Evolutionary conservation across 192 early-diverging fungal genomes (phyloP).

Genomic region (Pilobolus umbonatus): DNA sequence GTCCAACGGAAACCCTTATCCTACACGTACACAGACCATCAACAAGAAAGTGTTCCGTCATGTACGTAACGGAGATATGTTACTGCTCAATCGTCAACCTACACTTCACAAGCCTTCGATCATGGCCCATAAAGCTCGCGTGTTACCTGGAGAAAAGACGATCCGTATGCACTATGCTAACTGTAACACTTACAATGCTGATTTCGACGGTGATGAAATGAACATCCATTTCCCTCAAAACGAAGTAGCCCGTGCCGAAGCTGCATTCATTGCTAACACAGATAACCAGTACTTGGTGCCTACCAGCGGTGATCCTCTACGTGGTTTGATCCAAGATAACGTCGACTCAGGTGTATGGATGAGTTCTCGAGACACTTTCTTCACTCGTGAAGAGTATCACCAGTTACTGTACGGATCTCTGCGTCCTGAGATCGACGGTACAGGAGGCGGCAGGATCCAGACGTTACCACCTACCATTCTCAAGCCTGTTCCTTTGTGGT

Average conservation of each 20-base stretch:
- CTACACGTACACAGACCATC: constrained; percentile 57
- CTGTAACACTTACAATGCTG: constrained; percentile 90
- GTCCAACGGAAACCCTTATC: constrained; percentile 44
- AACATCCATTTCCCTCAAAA: constrained; percentile 99
- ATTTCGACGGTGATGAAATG: constrained; percentile 99
- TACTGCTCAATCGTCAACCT: constrained; percentile 97
- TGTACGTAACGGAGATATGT: constrained; percentile 93
- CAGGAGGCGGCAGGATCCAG: constrained; percentile 71
- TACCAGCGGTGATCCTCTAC: constrained; percentile 92
- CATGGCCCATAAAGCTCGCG: constrained; percentile 94
- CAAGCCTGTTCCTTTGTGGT: constrained; percentile 96
- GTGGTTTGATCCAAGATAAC: constrained; percentile 98
- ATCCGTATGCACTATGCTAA: constrained; percentile 99
- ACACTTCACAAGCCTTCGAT: constrained; percentile 99
- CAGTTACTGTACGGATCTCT: constrained; percentile 90
- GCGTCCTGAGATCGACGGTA: constrained; percentile 69
- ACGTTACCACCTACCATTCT: constrained; percentile 88
- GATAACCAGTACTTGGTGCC: constrained; percentile 97
- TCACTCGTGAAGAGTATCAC: constrained; percentile 85
- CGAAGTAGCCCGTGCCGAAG: constrained; percentile 94
- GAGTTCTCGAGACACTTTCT: constrained; percentile 82
- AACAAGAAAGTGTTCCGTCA: constrained; percentile 99
- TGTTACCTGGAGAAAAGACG: constrained; percentile 95
- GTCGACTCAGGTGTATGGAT: constrained; percentile 96
- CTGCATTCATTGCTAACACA: constrained; percentile 90